Evolutionary conservation across 768 basidiomycete species (phyloP).

Genomic region (Mycena epipterygia): DNA sequence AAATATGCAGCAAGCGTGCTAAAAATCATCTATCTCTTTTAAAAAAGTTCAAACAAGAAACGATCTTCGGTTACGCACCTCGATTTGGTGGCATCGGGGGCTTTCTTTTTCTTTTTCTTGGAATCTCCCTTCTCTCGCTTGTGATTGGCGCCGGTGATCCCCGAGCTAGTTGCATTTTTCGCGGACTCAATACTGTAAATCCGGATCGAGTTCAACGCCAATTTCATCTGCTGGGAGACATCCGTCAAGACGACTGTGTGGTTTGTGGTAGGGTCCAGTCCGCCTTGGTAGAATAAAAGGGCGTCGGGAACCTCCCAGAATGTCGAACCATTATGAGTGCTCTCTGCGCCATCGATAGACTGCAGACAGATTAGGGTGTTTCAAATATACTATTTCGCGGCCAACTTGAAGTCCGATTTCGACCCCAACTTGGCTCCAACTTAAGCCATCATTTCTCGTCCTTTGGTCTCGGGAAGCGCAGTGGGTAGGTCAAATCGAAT

Average conservation of each 20-base stretch:
- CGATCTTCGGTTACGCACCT: not conserved
- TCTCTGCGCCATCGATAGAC: conserved; percentile 7
- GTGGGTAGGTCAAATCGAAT: no score
- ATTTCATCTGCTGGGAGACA: conserved; percentile 13
- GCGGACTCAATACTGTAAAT: not conserved
- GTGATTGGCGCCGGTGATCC: not conserved
- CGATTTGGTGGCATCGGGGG: not conserved
- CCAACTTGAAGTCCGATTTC: not conserved
- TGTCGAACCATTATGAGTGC: conserved; percentile 24
- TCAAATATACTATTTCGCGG: no score
- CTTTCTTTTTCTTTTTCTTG: no score
- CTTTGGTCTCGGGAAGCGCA: no score
- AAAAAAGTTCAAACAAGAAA: not conserved
- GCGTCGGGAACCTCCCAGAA: conserved; percentile 33
- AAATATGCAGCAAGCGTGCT: conserved; percentile 8
- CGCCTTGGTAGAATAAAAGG: conserved; percentile 27
- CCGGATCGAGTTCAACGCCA: conserved; percentile 30
- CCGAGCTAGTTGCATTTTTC: not conserved
- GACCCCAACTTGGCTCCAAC: no score
- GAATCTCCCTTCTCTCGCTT: no score
- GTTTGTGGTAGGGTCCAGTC: conserved; percentile 28
- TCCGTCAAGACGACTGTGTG: conserved; percentile 26
- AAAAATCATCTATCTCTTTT: not conserved
- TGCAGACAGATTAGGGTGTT: no score
- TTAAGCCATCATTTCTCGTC: no score